Evolutionary conservation across 495 filamentous ascomycete species (phyloP).

Genomic region (Cetradonia linearis): DNA sequence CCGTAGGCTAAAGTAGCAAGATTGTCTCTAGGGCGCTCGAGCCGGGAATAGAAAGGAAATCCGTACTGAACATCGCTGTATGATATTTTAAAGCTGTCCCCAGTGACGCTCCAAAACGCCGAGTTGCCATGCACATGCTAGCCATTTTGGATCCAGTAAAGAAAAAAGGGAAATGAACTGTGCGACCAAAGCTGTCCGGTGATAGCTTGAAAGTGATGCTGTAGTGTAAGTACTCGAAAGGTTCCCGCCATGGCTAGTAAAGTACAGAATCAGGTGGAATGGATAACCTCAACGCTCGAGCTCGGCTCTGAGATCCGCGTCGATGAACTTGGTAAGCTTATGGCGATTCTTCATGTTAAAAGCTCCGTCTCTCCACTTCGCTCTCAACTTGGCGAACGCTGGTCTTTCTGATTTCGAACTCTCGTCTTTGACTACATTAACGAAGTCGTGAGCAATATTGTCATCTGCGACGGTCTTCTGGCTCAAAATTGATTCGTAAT

Average conservation of each 20-base stretch:
- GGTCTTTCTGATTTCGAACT: constrained; percentile 29
- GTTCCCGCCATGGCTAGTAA: neutral
- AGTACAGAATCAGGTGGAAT: neutral
- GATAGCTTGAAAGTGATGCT: neutral
- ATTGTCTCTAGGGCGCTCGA: constrained; percentile 4
- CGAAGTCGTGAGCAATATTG: constrained; percentile 42
- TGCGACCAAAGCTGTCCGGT: neutral
- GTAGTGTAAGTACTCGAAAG: neutral
- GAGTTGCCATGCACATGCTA: constrained; percentile 14
- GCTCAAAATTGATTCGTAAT: constrained; percentile 43
- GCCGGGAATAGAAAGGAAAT: constrained; percentile 8
- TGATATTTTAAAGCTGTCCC: constrained; percentile 3
- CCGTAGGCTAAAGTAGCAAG: constrained; percentile 11
- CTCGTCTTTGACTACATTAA: constrained; percentile 41
- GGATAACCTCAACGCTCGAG: constrained; percentile 20
- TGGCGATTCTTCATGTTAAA: constrained; percentile 47
- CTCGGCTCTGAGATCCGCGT: constrained; percentile 23
- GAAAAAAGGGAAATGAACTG: neutral
- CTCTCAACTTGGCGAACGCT: constrained; percentile 41
- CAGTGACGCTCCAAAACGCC: constrained; percentile 14
- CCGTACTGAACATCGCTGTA: constrained; percentile 14
- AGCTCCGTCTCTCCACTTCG: constrained; percentile 43
- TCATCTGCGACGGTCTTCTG: constrained; percentile 39
- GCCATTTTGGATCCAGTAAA: constrained; percentile 10
- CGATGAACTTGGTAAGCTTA: constrained; percentile 30